phyloP scores from a whole-genome alignment of 1,139 yeast species.

The Saccharomyces hybrid region DNA sequence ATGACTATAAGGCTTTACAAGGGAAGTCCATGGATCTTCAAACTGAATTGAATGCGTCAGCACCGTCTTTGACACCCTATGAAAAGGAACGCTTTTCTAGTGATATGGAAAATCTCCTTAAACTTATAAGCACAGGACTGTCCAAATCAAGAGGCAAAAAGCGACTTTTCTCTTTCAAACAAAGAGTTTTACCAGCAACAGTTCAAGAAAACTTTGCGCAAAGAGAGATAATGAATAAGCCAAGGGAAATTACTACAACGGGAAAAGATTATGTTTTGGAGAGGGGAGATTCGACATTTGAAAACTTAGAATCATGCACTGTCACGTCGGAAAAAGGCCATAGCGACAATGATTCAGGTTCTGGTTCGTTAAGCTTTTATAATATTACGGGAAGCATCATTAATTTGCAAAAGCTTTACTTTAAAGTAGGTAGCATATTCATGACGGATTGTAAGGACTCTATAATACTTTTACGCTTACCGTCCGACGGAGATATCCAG shows the following conservation, averaged over 20 bases:
- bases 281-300: conserved; percentile 4
- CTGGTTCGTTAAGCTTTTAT: conserved; percentile 15
- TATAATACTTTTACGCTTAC: conserved; percentile 8
- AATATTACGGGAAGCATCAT: conserved; percentile 9
- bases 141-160: neutral
- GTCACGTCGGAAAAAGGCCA: neutral
- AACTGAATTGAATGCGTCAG: conserved; percentile 7
- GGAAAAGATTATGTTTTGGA: conserved; percentile 2
- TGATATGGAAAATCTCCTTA: conserved; percentile 13
- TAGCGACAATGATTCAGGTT: neutral
- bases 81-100: conserved; percentile 16
- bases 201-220: neutral
- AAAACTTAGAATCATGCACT: conserved; percentile 7
- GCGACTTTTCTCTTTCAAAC: neutral
- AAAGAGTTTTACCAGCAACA: neutral
- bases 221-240: no score
- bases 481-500: conserved; percentile 13
- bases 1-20: neutral
- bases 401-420: conserved; percentile 9
- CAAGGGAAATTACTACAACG: neutral
- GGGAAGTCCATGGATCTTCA: conserved; percentile 8
- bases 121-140: conserved; percentile 6
- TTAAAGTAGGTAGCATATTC: conserved; percentile 17
- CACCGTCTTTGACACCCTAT: conserved; percentile 14
- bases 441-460: conserved; percentile 14